Base-by-base conservation (phyloP, 495 filamentous ascomycete genomes). In the Penicillium chermesinum region DNA sequence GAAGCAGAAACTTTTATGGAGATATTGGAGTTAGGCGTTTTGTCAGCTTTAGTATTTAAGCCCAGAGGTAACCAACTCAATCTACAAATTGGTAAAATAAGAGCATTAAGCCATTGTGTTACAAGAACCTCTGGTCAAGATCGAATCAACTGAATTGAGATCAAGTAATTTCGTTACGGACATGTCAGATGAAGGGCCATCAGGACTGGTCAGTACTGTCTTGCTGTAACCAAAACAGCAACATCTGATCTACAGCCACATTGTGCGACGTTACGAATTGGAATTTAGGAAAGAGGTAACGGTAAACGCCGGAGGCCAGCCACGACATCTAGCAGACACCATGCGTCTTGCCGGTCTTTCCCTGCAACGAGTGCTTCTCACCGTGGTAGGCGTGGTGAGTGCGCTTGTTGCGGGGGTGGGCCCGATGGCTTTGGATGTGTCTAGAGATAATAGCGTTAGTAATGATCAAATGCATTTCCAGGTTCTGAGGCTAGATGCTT, bases 301-400 rank as follows among this genome's bases (percentile, higher is more conserved):
- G 13, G 7, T 16, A 4, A 33, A 16, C 9, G n/a, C n/a, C n/a
- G 7, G 9, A 15, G 22, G 25, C 19, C 7, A 16, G 17, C 30
- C 12, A 30, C 9, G 17, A 21, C 9, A 35, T 36, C 9, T 84
- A 93, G 70, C 89, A 95, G 45, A 91, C 73, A 27, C 79, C 83
- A 63, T 94, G 89, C 10, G 89, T 88, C 80, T 95, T 95, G 38
- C 88, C 88, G 45, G 77, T 78, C 79, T 89, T 89, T 3, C 88
- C 89, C 75, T 95, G 88, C 65, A 95, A 65, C 27, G 82, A 87
- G 65, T 95, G 89, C 61, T 79, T 83, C 71, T 95, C 88, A 51
- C 79, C 76, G 63, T 81, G 71, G 64, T 84, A 91, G 37, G 80
- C 69, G n/a, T 74, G 65, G 56, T 88, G 87, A 37, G 73, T 81